Conservation (phyloP, 305 asterid genomes). For the Stenogyne calaminthoides region DNA sequence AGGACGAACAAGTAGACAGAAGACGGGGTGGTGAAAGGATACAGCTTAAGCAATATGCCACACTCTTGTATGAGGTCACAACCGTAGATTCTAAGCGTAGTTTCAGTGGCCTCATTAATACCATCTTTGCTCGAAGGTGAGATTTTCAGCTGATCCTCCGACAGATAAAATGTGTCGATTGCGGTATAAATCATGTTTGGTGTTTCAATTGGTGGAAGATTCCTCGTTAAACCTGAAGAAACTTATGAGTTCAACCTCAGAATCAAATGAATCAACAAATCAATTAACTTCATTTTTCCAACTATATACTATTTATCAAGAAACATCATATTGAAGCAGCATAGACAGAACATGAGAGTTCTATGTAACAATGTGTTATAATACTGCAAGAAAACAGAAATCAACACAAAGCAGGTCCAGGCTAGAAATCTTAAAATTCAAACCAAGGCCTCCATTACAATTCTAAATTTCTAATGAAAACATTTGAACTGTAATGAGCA, state of each 20-base stretch:
- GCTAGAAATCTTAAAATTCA: background rate
- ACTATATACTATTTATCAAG: too few species aligned
- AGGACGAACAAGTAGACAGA: background rate
- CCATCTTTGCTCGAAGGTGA: slow-evolving; percentile 86
- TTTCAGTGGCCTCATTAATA: slow-evolving; percentile 77
- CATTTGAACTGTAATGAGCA: background rate
- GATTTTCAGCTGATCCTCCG: slow-evolving; percentile 72
- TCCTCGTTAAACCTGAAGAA: slow-evolving; percentile 31
- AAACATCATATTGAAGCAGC: too few species aligned
- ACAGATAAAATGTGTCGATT: slow-evolving; percentile 83
- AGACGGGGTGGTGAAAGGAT: slow-evolving; percentile 43
- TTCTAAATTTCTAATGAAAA: background rate
- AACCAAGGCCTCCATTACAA: background rate
- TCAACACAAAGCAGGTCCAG: slow-evolving; percentile 18
- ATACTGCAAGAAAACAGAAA: slow-evolving; percentile 44
- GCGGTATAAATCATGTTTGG: slow-evolving; percentile 77
- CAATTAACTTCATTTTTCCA: background rate
- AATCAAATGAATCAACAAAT: background rate
- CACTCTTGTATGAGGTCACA: slow-evolving; percentile 93
- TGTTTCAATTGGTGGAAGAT: slow-evolving; percentile 20
- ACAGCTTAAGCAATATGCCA: slow-evolving; percentile 83
- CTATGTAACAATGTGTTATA: slow-evolving; percentile 18
- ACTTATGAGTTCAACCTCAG: background rate
- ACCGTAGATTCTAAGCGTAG: slow-evolving; percentile 77
- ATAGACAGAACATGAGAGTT: too few species aligned